Evolutionary conservation across 1,284 basidiomycete species (phyloP).

Genomic region (Cutaneotrichosporon mucoides): DNA sequence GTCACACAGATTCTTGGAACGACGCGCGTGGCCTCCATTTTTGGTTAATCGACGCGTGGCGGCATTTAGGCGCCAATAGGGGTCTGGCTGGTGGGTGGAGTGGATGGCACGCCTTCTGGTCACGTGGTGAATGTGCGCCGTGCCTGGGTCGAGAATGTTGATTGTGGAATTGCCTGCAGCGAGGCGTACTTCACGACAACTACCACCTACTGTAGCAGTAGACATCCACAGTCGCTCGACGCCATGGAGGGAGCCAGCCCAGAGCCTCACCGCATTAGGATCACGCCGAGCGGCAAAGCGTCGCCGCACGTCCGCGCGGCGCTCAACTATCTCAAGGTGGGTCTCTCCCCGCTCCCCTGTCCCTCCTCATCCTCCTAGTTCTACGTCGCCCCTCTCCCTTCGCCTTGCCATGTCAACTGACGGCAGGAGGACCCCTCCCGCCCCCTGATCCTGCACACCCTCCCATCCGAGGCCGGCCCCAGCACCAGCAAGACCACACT

Average conservation of each 20-base stretch:
- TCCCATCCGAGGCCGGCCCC: constrained; percentile 47
- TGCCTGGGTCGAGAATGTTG: constrained; percentile 2
- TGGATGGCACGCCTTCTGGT: no score
- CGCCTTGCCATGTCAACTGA: background rate
- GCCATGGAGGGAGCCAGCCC: background rate
- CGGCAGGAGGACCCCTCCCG: constrained; percentile 57
- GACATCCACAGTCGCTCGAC: background rate
- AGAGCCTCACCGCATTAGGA: constrained; percentile 51
- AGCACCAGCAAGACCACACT: constrained; percentile 18
- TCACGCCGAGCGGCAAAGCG: constrained; percentile 64
- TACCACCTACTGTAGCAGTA: no score
- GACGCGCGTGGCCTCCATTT: background rate
- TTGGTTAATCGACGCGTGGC: background rate
- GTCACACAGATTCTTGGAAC: constrained; percentile 4
- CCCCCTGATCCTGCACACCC: constrained; percentile 64
- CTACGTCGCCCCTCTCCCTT: no score
- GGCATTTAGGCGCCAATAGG: no score
- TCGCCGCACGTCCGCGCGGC: constrained; percentile 59
- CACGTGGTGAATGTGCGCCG: no score
- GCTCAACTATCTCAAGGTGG: constrained; percentile 60
- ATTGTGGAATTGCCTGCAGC: no score
- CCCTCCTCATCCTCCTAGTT: background rate
- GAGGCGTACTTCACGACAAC: background rate
- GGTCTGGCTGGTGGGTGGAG: no score
- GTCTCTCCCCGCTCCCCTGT: constrained; percentile 13